Evolutionary conservation across 2,329 filamentous ascomycete genomes (phyloP).

Genomic region (Scleromitrula shiraiana): DNA sequence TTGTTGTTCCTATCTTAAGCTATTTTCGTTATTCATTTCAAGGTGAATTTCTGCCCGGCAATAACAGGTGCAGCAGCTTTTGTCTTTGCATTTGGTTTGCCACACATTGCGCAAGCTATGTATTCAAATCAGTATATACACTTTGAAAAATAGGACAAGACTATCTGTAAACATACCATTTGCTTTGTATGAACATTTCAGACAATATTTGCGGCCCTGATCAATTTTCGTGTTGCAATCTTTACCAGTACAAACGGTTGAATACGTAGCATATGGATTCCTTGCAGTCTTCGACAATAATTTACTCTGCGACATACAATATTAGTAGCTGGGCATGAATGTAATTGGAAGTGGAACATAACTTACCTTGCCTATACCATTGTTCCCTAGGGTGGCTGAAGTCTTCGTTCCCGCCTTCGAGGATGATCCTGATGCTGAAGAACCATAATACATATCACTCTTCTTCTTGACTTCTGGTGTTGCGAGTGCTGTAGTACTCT

Average conservation of each 20-base stretch:
- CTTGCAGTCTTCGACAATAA: conserved; percentile 55
- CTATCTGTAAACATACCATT: conserved; percentile 40
- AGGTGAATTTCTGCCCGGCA: conserved; percentile 52
- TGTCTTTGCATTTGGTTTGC: conserved; percentile 47
- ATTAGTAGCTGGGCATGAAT: background rate
- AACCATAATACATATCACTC: conserved; percentile 59
- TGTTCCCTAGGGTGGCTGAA: conserved; percentile 48
- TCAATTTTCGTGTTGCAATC: conserved; percentile 58
- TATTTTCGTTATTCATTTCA: conserved; percentile 38
- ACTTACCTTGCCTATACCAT: conserved; percentile 50
- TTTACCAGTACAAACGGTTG: conserved; percentile 44
- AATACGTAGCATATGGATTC: conserved; percentile 58
- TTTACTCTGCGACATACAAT: conserved; percentile 44
- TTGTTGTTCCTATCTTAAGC: background rate
- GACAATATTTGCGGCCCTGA: conserved; percentile 51
- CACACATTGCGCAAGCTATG: conserved; percentile 56
- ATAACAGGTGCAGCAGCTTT: conserved; percentile 45
- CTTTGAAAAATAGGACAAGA: no score
- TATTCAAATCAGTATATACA: conserved; percentile 3
- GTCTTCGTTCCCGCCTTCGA: conserved; percentile 37
- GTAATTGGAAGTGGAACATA: background rate
- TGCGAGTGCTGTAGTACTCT: conserved; percentile 50
- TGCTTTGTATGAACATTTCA: conserved; percentile 54
- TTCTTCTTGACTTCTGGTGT: conserved; percentile 61
- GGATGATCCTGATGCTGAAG: conserved; percentile 38